A percentile compares a stretch with the other conserved stretches of the same genome.
Evolutionary conservation across 2,329 filamentous ascomycete species (phyloP).

Genomic region (Huntiella savannae): DNA sequence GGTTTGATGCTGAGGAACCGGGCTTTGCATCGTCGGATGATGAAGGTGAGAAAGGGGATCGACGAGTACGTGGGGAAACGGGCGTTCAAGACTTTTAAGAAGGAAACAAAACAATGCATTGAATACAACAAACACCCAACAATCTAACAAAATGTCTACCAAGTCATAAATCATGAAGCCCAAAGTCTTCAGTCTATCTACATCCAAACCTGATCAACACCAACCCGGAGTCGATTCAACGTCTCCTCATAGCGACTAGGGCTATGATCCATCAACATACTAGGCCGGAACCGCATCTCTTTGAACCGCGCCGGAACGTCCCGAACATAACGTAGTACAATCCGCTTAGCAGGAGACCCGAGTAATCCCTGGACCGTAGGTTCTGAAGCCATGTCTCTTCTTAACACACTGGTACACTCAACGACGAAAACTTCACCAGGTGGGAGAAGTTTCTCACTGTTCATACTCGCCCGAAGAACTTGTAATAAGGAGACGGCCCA

Average conservation of each 20-base stretch:
- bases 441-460: slow-evolving; percentile 49
- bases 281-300: slow-evolving; percentile 51
- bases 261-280: slow-evolving; percentile 60
- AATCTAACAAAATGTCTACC: background rate
- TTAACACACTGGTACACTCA: slow-evolving; percentile 47
- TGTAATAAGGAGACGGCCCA: slow-evolving; percentile 53
- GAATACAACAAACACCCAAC: background rate
- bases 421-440: slow-evolving; percentile 60
- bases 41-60: slow-evolving; percentile 16
- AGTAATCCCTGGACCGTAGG: slow-evolving; percentile 28
- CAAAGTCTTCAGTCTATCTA: background rate
- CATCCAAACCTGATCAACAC: slow-evolving; percentile 21
- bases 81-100: slow-evolving; percentile 52
- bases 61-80: slow-evolving; percentile 35
- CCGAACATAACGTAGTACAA: slow-evolving; percentile 50
- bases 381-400: slow-evolving; percentile 29
- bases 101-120: background rate
- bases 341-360: slow-evolving; percentile 45
- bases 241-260: slow-evolving; percentile 55
- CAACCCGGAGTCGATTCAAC: slow-evolving; percentile 37
- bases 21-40: slow-evolving; percentile 34
- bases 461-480: slow-evolving; percentile 47
- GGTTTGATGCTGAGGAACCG: slow-evolving; percentile 64
- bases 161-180: background rate
- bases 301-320: slow-evolving; percentile 53